Percentiles rank a stretch among this genome's conserved stretches.
Evolutionary conservation across 2,329 filamentous ascomycete species (phyloP).

Genomic region (Plenodomus lindquistii): DNA sequence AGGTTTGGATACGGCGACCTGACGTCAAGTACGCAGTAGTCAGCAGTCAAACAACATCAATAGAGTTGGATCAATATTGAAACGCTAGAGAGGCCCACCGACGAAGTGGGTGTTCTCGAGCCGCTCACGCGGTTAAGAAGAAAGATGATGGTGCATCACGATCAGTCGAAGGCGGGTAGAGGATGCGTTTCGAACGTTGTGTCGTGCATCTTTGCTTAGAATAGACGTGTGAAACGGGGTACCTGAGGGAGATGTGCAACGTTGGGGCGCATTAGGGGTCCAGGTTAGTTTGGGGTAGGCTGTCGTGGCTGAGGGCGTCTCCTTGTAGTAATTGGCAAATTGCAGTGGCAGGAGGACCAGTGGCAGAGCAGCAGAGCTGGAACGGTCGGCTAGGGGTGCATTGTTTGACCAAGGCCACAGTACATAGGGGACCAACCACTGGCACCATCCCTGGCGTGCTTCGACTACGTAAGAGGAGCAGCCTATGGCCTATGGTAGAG

Average conservation of each 20-base stretch:
- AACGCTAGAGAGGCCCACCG: background rate
- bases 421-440: background rate
- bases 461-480: slow-evolving; percentile 6
- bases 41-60: background rate
- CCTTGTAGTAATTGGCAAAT: slow-evolving; percentile 1
- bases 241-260: background rate
- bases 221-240: background rate
- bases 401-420: background rate
- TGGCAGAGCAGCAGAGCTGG: background rate
- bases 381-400: slow-evolving; percentile 5
- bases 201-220: background rate
- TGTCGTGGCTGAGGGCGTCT: slow-evolving; percentile 12
- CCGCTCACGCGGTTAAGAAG: too few species aligned
- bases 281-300: background rate
- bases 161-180: background rate
- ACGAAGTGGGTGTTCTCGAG: background rate
- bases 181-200: background rate
- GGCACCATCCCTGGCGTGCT: slow-evolving; percentile 6
- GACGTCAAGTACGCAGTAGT: too few species aligned
- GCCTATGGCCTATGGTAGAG: background rate
- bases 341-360: background rate
- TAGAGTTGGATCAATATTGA: background rate
- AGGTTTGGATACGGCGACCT: too few species aligned
- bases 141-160: background rate
- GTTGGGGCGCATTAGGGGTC: background rate